Percentiles rank a stretch among this genome's conserved stretches.
These are phyloP conservation scores for Hibiscus trionum DNA, from an alignment of 345 rosid genomes.

Conservation along the genomic window DNA sequence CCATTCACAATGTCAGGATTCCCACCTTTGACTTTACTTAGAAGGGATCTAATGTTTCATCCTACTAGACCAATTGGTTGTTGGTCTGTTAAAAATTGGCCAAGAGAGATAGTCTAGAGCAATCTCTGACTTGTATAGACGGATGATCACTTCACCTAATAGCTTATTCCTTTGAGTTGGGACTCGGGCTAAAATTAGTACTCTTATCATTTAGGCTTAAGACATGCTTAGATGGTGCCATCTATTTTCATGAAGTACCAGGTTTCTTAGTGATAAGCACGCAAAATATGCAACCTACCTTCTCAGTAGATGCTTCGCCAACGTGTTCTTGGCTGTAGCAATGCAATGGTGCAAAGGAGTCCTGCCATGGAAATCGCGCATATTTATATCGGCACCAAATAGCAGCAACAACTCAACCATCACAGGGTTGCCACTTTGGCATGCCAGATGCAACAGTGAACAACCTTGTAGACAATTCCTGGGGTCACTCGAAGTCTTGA, in stretches of 20 bases:
- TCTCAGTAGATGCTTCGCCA: constrained; percentile 68
- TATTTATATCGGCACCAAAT: constrained; percentile 63
- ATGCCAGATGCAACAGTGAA: constrained; percentile 75
- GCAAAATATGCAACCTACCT: constrained; percentile 34
- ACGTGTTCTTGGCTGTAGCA: constrained; percentile 39
- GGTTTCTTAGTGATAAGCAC: neutral
- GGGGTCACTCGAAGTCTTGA: constrained; percentile 44
- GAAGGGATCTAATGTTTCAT: no score
- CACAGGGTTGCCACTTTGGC: constrained; percentile 45
- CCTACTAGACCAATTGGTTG: neutral
- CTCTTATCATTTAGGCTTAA: neutral
- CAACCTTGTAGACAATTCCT: constrained; percentile 76
- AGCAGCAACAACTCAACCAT: constrained; percentile 75
- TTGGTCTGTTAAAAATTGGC: neutral
- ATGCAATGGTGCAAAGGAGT: constrained; percentile 83
- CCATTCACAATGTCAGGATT: no score
- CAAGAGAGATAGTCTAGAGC: neutral
- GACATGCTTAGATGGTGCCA: neutral
- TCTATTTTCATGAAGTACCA: neutral
- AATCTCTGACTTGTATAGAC: neutral
- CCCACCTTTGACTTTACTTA: no score
- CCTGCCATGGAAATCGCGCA: constrained; percentile 64
- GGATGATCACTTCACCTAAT: neutral
- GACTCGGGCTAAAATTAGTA: neutral
- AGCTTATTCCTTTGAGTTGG: neutral